Percentiles rank a stretch among this genome's conserved stretches.
These are phyloP conservation scores for Nowakowskiella sp. DNA, from an alignment of 192 early-diverging fungal species.

Conservation along the genomic window DNA sequence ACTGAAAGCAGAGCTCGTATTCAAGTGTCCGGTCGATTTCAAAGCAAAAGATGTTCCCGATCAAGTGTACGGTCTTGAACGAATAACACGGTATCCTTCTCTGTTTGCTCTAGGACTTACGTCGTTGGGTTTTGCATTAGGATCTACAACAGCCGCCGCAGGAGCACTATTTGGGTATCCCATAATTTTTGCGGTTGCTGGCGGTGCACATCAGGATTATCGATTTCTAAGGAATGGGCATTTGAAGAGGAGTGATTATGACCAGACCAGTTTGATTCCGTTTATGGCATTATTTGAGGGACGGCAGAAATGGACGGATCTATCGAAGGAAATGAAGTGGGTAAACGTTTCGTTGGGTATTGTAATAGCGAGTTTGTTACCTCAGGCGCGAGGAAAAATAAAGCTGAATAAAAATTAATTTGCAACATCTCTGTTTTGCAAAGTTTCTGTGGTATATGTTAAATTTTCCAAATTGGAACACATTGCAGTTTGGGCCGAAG, in stretches of 20 bases:
- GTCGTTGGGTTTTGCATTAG: slow-evolving; percentile 15
- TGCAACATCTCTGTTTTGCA: too few species aligned
- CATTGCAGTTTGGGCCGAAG: too few species aligned
- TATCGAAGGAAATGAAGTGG: slow-evolving; percentile 17
- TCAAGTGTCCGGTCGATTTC: slow-evolving; percentile 13
- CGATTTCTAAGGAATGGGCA: slow-evolving; percentile 14
- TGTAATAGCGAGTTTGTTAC: too few species aligned
- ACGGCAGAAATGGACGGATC: slow-evolving; percentile 13
- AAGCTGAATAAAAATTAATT: too few species aligned
- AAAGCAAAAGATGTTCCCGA: slow-evolving; percentile 7
- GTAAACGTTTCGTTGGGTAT: slow-evolving; percentile 19
- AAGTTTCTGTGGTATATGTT: too few species aligned
- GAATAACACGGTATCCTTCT: slow-evolving; percentile 21
- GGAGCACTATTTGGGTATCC: slow-evolving; percentile 21
- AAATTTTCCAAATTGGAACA: too few species aligned
- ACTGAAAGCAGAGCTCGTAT: neutral
- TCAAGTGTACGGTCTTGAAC: slow-evolving; percentile 13
- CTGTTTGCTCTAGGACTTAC: slow-evolving; percentile 19
- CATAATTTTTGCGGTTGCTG: slow-evolving; percentile 24
- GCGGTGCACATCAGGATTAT: slow-evolving; percentile 28
- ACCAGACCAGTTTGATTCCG: slow-evolving; percentile 21
- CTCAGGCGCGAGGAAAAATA: too few species aligned
- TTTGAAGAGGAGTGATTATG: neutral
- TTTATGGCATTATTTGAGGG: slow-evolving; percentile 18
- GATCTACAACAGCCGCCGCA: slow-evolving; percentile 14